Evolutionary conservation across 306 rosid species (phyloP).

Genomic region (Trichosanthes cucumerina): DNA sequence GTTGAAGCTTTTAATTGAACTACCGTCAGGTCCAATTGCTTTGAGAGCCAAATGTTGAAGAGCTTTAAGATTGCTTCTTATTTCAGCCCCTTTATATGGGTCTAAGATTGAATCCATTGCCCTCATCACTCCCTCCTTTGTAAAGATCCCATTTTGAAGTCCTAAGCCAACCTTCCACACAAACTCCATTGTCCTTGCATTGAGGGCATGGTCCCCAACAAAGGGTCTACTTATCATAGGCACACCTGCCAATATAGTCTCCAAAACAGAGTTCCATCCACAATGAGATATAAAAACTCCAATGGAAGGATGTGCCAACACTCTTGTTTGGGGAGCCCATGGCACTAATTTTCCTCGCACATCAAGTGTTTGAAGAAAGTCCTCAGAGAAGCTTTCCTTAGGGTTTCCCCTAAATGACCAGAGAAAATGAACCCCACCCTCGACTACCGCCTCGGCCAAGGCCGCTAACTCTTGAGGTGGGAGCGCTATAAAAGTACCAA

Average conservation of each 20-base stretch:
- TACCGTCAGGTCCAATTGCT: constrained; percentile 24
- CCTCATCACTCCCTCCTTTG: constrained; percentile 24
- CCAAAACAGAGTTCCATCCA: constrained; percentile 63
- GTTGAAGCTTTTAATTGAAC: constrained; percentile 14
- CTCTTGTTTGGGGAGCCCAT: constrained; percentile 52
- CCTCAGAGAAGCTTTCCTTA: neutral
- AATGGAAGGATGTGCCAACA: constrained; percentile 29
- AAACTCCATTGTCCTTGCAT: constrained; percentile 22
- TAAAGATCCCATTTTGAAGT: constrained; percentile 32
- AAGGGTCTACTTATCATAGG: constrained; percentile 56
- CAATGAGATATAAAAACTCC: constrained; percentile 47
- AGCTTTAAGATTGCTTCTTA: constrained; percentile 17
- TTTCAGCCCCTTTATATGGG: constrained; percentile 22
- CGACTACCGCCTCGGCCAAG: constrained; percentile 39
- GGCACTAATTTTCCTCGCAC: constrained; percentile 39
- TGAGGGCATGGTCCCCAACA: constrained; percentile 45
- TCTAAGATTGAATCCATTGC: constrained; percentile 30
- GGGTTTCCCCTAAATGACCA: constrained; percentile 52
- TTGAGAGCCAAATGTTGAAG: constrained; percentile 10
- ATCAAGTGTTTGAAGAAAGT: neutral
- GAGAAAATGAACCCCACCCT: constrained; percentile 29
- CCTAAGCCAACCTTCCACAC: constrained; percentile 36
- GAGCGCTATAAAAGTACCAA: constrained; percentile 30
- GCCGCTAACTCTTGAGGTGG: constrained; percentile 41
- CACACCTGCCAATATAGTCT: constrained; percentile 43